These are phyloP conservation scores for Microcera coccophila DNA, from an alignment of 2,329 filamentous ascomycete genomes.

Conservation along the genomic window DNA sequence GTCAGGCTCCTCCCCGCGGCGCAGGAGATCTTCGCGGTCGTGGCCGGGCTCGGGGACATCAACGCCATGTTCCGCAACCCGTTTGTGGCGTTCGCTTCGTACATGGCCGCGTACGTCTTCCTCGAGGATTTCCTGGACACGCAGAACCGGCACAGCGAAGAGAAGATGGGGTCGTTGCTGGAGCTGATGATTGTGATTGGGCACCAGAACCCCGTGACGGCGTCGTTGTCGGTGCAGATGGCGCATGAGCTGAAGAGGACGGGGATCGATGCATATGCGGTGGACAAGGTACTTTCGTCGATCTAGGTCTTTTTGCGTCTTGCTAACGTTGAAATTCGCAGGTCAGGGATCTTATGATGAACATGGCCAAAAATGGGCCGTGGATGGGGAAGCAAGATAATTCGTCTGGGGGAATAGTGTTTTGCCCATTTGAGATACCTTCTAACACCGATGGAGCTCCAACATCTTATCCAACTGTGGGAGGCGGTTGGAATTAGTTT, in stretches of 20 bases:
- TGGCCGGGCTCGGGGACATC: conserved; percentile 48
- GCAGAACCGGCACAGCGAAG: conserved; percentile 44
- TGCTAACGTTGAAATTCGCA: not conserved
- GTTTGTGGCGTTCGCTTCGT: conserved; percentile 67
- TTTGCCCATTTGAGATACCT: conserved; percentile 21
- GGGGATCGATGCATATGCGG: conserved; percentile 20
- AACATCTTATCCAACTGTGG: conserved; percentile 6
- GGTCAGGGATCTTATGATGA: conserved; percentile 15
- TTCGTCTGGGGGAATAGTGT: conserved; percentile 14
- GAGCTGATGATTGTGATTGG: conserved; percentile 64
- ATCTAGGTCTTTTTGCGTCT: not conserved
- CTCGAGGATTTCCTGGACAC: conserved; percentile 65
- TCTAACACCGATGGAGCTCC: conserved; percentile 14
- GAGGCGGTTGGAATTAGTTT: no score
- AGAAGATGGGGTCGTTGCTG: conserved; percentile 63
- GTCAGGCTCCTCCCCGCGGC: conserved; percentile 71
- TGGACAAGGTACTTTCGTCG: conserved; percentile 18
- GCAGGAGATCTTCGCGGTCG: conserved; percentile 74
- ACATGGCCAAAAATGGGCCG: conserved; percentile 14
- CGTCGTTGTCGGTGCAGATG: conserved; percentile 66
- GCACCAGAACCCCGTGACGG: conserved; percentile 60
- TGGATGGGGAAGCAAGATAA: conserved; percentile 16
- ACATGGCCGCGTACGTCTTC: conserved; percentile 67
- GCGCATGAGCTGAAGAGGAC: conserved; percentile 58
- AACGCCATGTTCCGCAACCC: conserved; percentile 56